Percentiles rank a stretch among this genome's conserved stretches.
These are phyloP conservation scores for Persicaria maculosa DNA, from an alignment of 148 eudicot species.

Conservation along the genomic window DNA sequence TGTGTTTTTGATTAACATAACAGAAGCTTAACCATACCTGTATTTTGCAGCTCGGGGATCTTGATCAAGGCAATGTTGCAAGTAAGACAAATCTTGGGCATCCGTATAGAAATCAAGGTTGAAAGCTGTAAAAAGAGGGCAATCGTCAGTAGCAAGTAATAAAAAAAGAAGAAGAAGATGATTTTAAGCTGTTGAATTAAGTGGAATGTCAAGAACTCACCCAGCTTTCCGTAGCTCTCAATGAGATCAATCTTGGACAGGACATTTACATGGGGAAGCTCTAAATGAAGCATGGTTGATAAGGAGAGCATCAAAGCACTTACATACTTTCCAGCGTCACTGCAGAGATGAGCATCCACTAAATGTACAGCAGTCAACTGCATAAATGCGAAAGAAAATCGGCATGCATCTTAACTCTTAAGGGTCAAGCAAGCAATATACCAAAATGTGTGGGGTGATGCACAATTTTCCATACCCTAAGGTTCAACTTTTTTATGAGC, in stretches of 20 bases:
- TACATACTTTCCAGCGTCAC: conserved; percentile 88
- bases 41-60: conserved; percentile 82
- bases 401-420: too few species aligned
- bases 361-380: conserved; percentile 93
- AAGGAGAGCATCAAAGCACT: conserved; percentile 87
- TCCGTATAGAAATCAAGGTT: conserved; percentile 98
- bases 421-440: too few species aligned
- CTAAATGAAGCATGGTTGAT: conserved; percentile 94
- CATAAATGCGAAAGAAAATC: conserved; percentile 8
- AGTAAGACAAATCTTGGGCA: conserved; percentile 69
- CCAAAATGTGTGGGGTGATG: too few species aligned
- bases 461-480: conserved; percentile 49
- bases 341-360: conserved; percentile 91
- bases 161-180: background rate
- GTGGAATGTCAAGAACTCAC: conserved; percentile 23
- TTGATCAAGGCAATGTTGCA: conserved; percentile 66
- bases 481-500: conserved; percentile 69
- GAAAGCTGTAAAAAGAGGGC: conserved; percentile 47
- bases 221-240: conserved; percentile 88
- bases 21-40: conserved; percentile 31
- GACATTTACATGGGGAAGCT: conserved; percentile 95
- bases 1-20: background rate
- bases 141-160: too few species aligned
- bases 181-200: background rate
- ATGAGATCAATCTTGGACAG: conserved; percentile 90